Base-by-base conservation (phyloP, 495 filamentous ascomycete species). In the Penicillium roqueforti region DNA sequence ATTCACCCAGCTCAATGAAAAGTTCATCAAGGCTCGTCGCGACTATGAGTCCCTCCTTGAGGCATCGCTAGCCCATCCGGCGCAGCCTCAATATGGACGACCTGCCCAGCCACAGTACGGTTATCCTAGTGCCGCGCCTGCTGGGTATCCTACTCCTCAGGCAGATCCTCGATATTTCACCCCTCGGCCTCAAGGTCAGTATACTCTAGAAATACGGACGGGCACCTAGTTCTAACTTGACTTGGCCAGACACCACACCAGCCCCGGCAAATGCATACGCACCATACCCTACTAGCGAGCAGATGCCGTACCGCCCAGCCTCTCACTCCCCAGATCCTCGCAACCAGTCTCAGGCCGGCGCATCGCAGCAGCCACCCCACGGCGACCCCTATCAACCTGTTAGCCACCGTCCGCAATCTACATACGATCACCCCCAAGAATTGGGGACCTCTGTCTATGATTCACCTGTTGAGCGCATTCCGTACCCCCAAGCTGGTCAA, bases 31-130 rank as follows among this genome's bases (percentile, higher is more conserved):
- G 72, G 93, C 93, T 10, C 84, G 93, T 53, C 82, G 92, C 60
- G 93, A 97, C 67, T 98, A 97, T 68, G 93, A 98, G 70, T 84
- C 88, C 25, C 78, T 98, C n/a, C 76, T 98, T 32, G 93, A 98
- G 69, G 86, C 89, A 22, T 97, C 92, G 22, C 97, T 98, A 91
- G 84, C 93, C 1, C 89, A 95, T 53, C 83, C 88, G 7, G 74
- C 83, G n/a, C 85, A 88, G 57, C 82, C 84, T 22, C 86, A 83
- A 57, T 92, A 88, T 65, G 80, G 80, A 25, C 77, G 85, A 56
- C 82, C 84, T 47, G 77, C 76, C 16, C 84, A 83, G 56, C 72
- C 81, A 32, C 74, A 77, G 34, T 88, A 86, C 60, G 80, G 76
- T 1, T 92, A 91, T 66, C 78, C 78, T 26, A 76, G 68, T 54